Percentiles rank a stretch among this genome's conserved stretches.
Evolutionary conservation across 2,329 filamentous ascomycete genomes (phyloP).

Genomic region (Aspergillus sp.): DNA sequence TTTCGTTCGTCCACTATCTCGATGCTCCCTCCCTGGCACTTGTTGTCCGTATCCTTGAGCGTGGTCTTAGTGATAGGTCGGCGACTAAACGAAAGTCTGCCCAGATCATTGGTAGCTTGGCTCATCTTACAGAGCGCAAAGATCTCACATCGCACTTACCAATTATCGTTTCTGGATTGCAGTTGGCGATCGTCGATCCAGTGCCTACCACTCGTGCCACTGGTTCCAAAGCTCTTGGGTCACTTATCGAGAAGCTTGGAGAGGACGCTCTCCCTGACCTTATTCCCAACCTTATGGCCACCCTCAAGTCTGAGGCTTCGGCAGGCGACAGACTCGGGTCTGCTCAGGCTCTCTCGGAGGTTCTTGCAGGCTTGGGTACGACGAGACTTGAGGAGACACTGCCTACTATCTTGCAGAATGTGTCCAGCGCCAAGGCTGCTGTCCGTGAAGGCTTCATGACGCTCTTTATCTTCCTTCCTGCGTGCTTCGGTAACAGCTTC

Average conservation of each 20-base stretch:
- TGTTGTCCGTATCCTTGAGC: constrained; percentile 89
- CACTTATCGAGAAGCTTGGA: constrained; percentile 94
- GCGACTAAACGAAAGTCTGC: constrained; percentile 93
- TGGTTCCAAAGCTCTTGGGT: constrained; percentile 89
- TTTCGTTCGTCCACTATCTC: constrained; percentile 98
- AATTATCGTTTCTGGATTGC: constrained; percentile 82
- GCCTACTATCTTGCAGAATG: constrained; percentile 92
- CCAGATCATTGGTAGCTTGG: constrained; percentile 95
- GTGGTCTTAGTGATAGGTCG: constrained; percentile 82
- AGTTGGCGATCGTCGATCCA: constrained; percentile 83
- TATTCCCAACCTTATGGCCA: constrained; percentile 95
- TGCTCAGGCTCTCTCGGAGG: constrained; percentile 91
- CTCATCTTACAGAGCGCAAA: constrained; percentile 92
- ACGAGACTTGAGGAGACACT: constrained; percentile 88
- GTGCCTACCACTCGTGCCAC: constrained; percentile 94
- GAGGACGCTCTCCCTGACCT: constrained; percentile 95
- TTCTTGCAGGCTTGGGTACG: constrained; percentile 89
- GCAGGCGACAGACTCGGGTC: constrained; percentile 94
- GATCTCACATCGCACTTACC: constrained; percentile 86
- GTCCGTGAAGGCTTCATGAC: constrained; percentile 99
- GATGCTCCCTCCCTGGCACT: constrained; percentile 92
- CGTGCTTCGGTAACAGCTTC: constrained; percentile 98
- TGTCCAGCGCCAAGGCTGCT: constrained; percentile 78
- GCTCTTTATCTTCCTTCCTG: constrained; percentile 95
- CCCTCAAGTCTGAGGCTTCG: constrained; percentile 92